phyloP scores from a whole-genome alignment of 1,284 basidiomycete species.

The Violaceomyces palustris region DNA sequence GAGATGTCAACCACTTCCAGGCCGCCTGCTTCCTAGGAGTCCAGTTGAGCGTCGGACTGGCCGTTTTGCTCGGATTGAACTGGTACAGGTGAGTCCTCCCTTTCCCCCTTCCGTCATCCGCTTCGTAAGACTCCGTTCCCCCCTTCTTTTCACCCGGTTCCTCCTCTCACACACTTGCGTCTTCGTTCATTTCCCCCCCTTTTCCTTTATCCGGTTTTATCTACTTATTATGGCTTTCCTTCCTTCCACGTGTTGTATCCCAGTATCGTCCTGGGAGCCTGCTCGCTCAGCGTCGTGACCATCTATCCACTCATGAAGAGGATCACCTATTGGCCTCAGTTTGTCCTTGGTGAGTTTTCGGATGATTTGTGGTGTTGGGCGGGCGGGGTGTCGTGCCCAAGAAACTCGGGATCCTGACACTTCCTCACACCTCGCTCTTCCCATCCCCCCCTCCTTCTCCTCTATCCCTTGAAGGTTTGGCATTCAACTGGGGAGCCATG shows the following conservation, averaged over 20 bases:
- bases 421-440: too few species aligned
- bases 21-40: constrained; percentile 77
- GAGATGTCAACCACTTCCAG: constrained; percentile 70
- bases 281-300: constrained; percentile 78
- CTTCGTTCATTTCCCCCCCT: too few species aligned
- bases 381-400: neutral
- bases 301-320: constrained; percentile 98
- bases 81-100: constrained; percentile 70
- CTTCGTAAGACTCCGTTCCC: neutral
- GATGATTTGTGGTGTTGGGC: neutral
- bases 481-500: constrained; percentile 96
- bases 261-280: constrained; percentile 85
- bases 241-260: too few species aligned
- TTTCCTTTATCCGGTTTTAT: too few species aligned
- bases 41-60: constrained; percentile 81
- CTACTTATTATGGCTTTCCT: neutral
- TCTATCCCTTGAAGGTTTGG: constrained; percentile 74
- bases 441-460: too few species aligned
- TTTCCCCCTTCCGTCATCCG: neutral
- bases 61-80: constrained; percentile 84
- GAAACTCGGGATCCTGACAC: too few species aligned
- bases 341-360: constrained; percentile 61
- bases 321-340: constrained; percentile 92
- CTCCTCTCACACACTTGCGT: too few species aligned
- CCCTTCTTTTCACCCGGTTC: too few species aligned